Base-by-base conservation (phyloP, 345 rosid genomes). In the Moringa oleifera region DNA sequence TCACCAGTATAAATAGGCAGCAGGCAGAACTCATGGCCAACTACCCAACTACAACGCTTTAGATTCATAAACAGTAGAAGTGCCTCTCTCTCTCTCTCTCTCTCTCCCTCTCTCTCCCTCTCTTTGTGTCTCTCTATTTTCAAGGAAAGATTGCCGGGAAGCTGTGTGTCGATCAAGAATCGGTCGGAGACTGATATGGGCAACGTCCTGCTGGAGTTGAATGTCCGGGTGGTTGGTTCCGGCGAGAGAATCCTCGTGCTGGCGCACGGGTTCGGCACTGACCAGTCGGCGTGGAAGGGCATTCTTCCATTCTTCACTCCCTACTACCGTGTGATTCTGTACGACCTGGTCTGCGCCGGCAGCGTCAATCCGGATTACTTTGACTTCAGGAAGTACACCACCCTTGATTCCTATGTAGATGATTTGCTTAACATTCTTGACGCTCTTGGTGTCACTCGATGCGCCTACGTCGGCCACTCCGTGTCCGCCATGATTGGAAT, bases 401-500 rank as follows among this genome's bases (percentile, higher is more conserved):
- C 81, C 20, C 91, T 93, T 45, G 96, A 93, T 20, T 78, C 87
- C 18, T 88, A 77, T 73, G 94, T 83, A 0, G 91, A 90, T 20
- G 98, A 93, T 66, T 71, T 93, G 57, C 84, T 93, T 60, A 72
- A 62, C 77, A 88, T 93, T 52, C 83, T 93, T 0, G 90, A 88
- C 62, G 73, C 87, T 2, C 85, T 86, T 25, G 69, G 86, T 20
- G 79, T 93, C 55, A 75, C 75, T 0, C 76, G 72, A 1, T 90
- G 97, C 21, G 80, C 77, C 37, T 88, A 83, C 20, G 85, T 93
- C 0, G 98, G 98, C 1, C 98, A 88, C 79, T 93, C 98, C 2
- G 77, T 88, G 55, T 93, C 98, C 8, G 94, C 95, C 25, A 93
- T 83, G 98, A 79, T 88, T 51, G 97, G 97, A 11, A 79, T 86